Conservation (phyloP, 2,329 filamentous ascomycete genomes). For the Cordyceps javanica region DNA sequence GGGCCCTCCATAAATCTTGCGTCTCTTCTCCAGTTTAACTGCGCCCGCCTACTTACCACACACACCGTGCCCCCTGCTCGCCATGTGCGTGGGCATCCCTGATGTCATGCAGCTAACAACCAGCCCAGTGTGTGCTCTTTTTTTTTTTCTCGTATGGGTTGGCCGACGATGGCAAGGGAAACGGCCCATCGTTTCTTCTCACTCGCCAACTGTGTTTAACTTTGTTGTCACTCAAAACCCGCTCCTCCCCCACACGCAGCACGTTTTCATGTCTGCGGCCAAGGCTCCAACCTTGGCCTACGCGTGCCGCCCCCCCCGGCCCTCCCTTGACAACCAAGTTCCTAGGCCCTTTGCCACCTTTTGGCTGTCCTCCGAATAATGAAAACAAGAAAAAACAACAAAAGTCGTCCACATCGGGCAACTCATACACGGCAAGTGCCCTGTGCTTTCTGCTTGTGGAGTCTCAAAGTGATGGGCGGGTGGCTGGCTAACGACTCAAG, state of each 20-base stretch:
- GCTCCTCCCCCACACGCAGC: neutral
- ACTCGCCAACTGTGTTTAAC: no score
- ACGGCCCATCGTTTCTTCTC: neutral
- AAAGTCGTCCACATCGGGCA: neutral
- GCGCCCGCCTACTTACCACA: neutral
- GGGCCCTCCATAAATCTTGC: neutral
- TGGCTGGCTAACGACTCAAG: neutral
- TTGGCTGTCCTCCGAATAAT: neutral
- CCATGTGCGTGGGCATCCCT: constrained; percentile 5
- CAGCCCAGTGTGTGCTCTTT: neutral
- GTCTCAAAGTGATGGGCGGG: neutral
- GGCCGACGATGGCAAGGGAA: neutral
- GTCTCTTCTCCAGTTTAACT: neutral
- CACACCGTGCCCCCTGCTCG: neutral
- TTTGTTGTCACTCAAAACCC: neutral
- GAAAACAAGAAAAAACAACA: neutral
- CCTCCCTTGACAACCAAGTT: neutral
- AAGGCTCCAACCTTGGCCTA: neutral
- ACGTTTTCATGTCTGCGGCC: neutral
- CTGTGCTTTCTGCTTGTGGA: neutral
- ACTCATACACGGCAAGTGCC: neutral
- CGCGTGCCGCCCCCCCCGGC: no score
- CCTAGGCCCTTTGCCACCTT: neutral
- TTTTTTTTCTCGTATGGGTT: constrained; percentile 1
- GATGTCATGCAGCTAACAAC: neutral